phyloP scores from a whole-genome alignment of 2,329 filamentous ascomycete species.

The Fusarium scirpi region DNA sequence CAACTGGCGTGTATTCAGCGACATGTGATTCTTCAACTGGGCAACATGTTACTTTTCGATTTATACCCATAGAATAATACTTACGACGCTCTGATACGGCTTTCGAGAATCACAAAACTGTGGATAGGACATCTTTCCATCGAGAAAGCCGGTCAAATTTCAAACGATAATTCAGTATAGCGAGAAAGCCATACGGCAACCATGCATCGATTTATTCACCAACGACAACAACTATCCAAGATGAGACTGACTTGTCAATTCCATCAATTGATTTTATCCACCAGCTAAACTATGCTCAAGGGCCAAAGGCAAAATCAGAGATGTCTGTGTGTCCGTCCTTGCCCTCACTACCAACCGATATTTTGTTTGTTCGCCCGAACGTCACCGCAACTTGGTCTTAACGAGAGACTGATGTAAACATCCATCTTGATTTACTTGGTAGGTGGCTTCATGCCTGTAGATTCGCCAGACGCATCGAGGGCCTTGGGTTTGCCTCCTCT shows the following conservation, averaged over 20 bases:
- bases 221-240: background rate
- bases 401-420: background rate
- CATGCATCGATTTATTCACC: background rate
- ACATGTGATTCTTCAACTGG: constrained; percentile 2
- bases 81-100: background rate
- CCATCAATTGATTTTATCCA: background rate
- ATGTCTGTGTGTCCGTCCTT: background rate
- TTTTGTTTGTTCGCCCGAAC: background rate
- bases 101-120: background rate
- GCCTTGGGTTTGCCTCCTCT: constrained; percentile 27
- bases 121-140: background rate
- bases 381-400: background rate
- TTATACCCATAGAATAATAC: background rate
- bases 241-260: background rate
- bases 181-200: background rate
- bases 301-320: background rate
- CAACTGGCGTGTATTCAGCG: too few species aligned
- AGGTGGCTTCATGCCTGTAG: constrained; percentile 7
- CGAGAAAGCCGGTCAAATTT: background rate
- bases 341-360: background rate
- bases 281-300: background rate
- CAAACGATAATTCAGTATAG: background rate
- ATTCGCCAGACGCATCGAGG: constrained; percentile 24
- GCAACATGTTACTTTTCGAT: background rate
- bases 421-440: constrained; percentile 26